Conservation (phyloP, 768 basidiomycete genomes). For the Crassisporium funariophilum region DNA sequence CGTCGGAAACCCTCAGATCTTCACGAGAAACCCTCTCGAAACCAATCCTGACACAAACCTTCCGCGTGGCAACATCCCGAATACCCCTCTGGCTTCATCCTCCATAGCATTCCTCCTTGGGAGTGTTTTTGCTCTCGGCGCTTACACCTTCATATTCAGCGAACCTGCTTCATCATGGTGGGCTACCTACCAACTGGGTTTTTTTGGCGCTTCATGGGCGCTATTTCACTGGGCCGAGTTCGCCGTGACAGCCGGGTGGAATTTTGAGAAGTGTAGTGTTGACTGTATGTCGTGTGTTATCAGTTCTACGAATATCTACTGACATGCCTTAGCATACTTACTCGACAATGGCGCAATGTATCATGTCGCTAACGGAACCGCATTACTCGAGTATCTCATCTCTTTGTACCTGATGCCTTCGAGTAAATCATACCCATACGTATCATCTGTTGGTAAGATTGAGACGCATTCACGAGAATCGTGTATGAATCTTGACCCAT, state of each 20-base stretch:
- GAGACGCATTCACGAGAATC: not conserved
- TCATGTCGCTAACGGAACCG: conserved; percentile 79
- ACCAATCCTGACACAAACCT: conserved; percentile 49
- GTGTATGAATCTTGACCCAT: too few species aligned
- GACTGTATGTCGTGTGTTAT: conserved; percentile 70
- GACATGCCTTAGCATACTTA: conserved; percentile 70
- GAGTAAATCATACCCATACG: conserved; percentile 58
- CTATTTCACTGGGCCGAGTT: conserved; percentile 95
- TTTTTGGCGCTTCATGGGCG: conserved; percentile 83
- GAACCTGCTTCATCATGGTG: conserved; percentile 54
- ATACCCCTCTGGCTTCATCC: conserved; percentile 81
- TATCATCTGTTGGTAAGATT: conserved; percentile 59
- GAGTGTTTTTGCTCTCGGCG: conserved; percentile 61
- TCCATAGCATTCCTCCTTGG: conserved; percentile 88
- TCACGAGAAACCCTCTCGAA: conserved; percentile 44
- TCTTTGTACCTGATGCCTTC: conserved; percentile 68
- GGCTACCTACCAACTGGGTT: conserved; percentile 75
- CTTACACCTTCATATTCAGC: conserved; percentile 49
- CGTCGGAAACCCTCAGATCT: conserved; percentile 41
- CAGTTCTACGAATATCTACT: conserved; percentile 2
- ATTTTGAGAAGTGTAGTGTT: conserved; percentile 86
- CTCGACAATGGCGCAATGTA: conserved; percentile 89
- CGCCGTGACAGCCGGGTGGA: conserved; percentile 95
- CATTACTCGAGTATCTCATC: conserved; percentile 78
- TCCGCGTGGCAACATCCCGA: conserved; percentile 71